These are phyloP conservation scores for Diplodia sapinea DNA, from an alignment of 2,329 filamentous ascomycete genomes.

Conservation along the genomic window DNA sequence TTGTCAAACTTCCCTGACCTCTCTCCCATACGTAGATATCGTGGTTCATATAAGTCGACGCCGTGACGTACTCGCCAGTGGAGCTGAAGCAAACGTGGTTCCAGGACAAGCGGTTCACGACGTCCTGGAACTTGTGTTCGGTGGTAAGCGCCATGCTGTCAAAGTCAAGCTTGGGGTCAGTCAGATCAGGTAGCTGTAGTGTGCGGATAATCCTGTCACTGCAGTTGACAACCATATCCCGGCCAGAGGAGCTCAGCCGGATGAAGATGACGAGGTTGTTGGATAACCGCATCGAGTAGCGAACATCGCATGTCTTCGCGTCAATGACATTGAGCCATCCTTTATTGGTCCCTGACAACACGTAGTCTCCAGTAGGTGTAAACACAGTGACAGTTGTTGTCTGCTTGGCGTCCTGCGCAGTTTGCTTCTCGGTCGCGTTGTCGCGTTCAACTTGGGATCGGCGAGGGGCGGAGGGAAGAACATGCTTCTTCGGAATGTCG, in stretches of 20 bases:
- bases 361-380: conserved; percentile 82
- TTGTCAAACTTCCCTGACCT: conserved; percentile 88
- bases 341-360: conserved; percentile 91
- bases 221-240: conserved; percentile 88
- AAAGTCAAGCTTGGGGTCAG: conserved; percentile 69
- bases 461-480: conserved; percentile 81
- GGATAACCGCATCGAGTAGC: conserved; percentile 88
- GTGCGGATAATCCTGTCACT: conserved; percentile 95
- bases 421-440: conserved; percentile 79
- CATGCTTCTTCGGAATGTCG: conserved; percentile 72
- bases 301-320: conserved; percentile 76
- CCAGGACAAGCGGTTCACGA: conserved; percentile 94
- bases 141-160: conserved; percentile 88
- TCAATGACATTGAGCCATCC: conserved; percentile 97
- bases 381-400: conserved; percentile 93
- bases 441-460: conserved; percentile 73
- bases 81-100: conserved; percentile 96
- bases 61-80: conserved; percentile 93
- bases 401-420: conserved; percentile 90
- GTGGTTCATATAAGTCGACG: conserved; percentile 97
- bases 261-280: conserved; percentile 87
- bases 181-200: conserved; percentile 81
- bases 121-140: conserved; percentile 98
- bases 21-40: conserved; percentile 99
- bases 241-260: conserved; percentile 81